Base-by-base conservation (phyloP, 2,329 filamentous ascomycete genomes). In the Atkinsonella texensis region DNA sequence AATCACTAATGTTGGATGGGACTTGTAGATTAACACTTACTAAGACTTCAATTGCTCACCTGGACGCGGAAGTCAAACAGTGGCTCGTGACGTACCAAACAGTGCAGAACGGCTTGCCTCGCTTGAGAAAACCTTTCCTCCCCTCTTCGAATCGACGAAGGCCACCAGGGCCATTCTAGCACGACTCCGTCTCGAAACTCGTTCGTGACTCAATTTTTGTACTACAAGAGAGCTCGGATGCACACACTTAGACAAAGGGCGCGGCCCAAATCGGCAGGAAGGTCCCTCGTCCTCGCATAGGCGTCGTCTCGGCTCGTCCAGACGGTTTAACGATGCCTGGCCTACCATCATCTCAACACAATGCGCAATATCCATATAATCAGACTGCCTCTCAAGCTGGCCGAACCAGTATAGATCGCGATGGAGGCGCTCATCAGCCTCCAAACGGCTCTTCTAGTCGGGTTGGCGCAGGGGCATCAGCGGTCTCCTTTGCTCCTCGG, bases 401-500 rank as follows among this genome's bases (percentile, higher is more conserved):
- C 43, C 59, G 63, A 23, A 53, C 73, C 31, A 80, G 77, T 59
- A 65, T 81, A 58, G 80, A 84, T 53, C 76, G 78, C 57, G 75
- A 78, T 65, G 73, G 70, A 53, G 63, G 58, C 31, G 66, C 64
- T 41, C 71, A 81, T 40, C 78, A 79, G 57, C 74, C 72, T 60
- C 59, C 69, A 55, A 75, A 73, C 65, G 71, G 70, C 56, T 63
- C 63, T 46, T 58, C 63, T 42, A 55, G 60, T 46, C 74, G 79
- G 54, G 76, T 73, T 56, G 60, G 76, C 15, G 73, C 77, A n/a
- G 73, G 77, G 31, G 70, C 74, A 33, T 78, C 78, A 2, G 70
- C 66, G 62, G 74, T 81, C 59, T 83, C 80, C 52, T 85, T 81
- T 65, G 80, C 76, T 47, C 79, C 83, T 17, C 80, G 86, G 50